phyloP scores from a whole-genome alignment of 331 rosid genomes.

The Acacia pycnantha region DNA sequence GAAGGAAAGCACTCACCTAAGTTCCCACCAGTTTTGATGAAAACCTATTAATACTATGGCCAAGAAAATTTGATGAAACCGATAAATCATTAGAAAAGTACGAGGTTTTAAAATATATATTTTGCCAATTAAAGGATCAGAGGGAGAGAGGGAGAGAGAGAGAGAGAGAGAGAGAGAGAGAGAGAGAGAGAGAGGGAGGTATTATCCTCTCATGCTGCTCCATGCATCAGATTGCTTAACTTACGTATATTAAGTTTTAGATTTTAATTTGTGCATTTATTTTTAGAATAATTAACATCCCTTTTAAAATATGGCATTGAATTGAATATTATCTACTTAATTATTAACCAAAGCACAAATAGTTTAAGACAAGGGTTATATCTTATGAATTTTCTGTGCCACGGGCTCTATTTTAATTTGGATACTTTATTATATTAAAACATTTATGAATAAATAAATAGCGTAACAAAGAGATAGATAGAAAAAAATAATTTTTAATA shows the following conservation, averaged over 20 bases:
- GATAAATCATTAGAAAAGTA: background rate
- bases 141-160: too few species aligned
- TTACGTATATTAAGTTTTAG: background rate
- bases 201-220: background rate
- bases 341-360: background rate
- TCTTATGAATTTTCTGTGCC: background rate
- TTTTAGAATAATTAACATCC: background rate
- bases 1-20: slow-evolving; percentile 3
- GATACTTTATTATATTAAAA: background rate
- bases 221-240: background rate
- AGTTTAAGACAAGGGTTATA: too few species aligned
- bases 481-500: background rate
- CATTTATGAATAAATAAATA: background rate
- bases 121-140: background rate
- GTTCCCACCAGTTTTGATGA: slow-evolving; percentile 18
- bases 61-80: background rate
- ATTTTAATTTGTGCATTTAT: background rate
- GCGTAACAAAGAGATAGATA: background rate
- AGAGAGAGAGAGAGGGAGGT: too few species aligned
- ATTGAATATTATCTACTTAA: background rate
- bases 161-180: too few species aligned
- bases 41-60: background rate
- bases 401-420: background rate
- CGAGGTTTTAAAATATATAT: background rate
- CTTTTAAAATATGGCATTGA: background rate